phyloP scores from a whole-genome alignment of 345 rosid genomes.

The Eucalyptus marginata region DNA sequence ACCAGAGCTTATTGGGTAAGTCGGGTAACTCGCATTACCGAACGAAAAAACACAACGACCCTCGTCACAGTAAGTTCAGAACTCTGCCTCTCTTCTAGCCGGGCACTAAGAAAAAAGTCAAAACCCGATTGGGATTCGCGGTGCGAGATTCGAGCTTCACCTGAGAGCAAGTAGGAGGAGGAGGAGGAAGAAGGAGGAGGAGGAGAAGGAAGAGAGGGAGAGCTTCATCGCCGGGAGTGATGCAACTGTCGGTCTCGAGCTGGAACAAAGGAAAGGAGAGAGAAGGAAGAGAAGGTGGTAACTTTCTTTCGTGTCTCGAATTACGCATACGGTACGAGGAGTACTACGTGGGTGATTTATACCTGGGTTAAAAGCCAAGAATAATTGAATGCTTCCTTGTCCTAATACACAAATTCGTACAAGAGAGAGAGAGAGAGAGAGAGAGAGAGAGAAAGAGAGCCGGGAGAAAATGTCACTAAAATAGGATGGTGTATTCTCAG shows the following conservation, averaged over 20 bases:
- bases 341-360: background rate
- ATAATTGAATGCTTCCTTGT: background rate
- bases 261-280: background rate
- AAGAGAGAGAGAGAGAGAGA: background rate
- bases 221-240: background rate
- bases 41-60: background rate
- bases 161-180: background rate
- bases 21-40: background rate
- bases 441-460: background rate
- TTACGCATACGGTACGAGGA: background rate
- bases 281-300: background rate
- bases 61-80: background rate
- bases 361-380: background rate
- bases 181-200: background rate
- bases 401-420: background rate
- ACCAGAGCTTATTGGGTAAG: background rate
- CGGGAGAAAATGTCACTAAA: background rate
- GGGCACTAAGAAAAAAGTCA: background rate
- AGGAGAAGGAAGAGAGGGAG: background rate
- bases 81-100: background rate
- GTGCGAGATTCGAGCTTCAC: background rate
- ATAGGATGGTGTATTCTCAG: background rate
- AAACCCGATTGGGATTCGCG: background rate
- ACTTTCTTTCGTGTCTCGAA: background rate
- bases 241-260: background rate